These are phyloP conservation scores for Penicillium griseofulvum DNA, from an alignment of 2,329 filamentous ascomycete species.

Conservation along the genomic window DNA sequence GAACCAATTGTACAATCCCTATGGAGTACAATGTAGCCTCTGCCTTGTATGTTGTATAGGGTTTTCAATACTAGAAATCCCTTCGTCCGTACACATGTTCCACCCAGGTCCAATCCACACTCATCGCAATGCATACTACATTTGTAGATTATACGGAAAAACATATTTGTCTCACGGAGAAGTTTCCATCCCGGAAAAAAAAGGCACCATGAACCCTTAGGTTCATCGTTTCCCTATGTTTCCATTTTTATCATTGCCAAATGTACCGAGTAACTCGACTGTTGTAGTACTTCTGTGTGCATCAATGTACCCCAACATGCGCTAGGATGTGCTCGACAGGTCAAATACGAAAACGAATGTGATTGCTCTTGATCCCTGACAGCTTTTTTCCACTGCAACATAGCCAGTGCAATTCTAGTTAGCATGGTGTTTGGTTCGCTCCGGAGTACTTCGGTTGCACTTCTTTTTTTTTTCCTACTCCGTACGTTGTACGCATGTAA, in stretches of 20 bases:
- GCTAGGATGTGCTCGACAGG: neutral
- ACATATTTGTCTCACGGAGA: neutral
- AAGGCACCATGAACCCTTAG: neutral
- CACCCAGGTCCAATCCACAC: neutral
- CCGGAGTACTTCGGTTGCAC: neutral
- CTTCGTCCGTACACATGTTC: too few species aligned
- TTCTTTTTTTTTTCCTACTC: neutral
- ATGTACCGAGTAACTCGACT: neutral
- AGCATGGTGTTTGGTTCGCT: neutral
- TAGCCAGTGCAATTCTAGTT: neutral
- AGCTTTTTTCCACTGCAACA: neutral
- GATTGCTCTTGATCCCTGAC: neutral
- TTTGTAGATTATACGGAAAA: neutral
- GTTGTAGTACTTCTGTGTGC: neutral
- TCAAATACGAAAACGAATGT: neutral
- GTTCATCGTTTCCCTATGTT: neutral
- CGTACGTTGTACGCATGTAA: neutral
- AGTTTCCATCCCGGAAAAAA: neutral
- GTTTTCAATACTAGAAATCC: neutral
- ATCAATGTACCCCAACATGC: slow-evolving; percentile 2
- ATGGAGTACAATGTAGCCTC: neutral
- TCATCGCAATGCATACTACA: neutral
- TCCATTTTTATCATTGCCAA: neutral
- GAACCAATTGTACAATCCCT: neutral
- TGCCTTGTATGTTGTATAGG: neutral